Evolutionary conservation across 495 filamentous ascomycete genomes (phyloP), one percentile per base, ranked within the genome.

Genomic region (Aspergillus sclerotiicarbonarius): DNA sequence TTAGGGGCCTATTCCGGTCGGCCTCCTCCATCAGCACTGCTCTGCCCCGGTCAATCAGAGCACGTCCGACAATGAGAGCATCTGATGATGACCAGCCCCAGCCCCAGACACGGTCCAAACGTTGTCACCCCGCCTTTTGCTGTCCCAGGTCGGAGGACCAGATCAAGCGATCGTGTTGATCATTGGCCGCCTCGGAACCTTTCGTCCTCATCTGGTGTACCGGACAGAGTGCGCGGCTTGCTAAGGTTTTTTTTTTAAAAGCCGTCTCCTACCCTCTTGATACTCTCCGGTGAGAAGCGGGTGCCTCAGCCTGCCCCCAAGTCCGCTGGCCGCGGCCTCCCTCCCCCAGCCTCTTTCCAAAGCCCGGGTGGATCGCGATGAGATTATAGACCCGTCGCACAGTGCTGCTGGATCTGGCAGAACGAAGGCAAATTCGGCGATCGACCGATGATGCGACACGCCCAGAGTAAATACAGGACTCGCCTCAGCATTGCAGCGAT

Each of bases 151-250:
- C 29, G 35, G 48, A 32, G 25, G 54, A 44, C 51, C 37, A 21
- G 44, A 46, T 45, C 33, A 56, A 33, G 48, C 50, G 51, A 31
- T 51, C 32, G 46, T 51, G 51, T 9, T 52, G 51, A 25, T 55
- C 60, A 62, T 62, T 62, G 56, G 60, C 32, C 58, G 60, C 60
- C 60, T 37, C 48, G 41, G 25, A 59, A 56, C 56, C 52, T 62
- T 59, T 53, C 47, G 19, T 46, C 48, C 20, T 30, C 50, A 19
- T 54, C 57, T 59, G 54, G 54, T 6, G 20, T 21, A 51, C 25
- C n/a, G 32, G 41, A 49, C 29, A 57, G 51, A 53, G 25, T 16
- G 18, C n/a, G 51, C 31, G 56, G 37, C 16, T 48, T 35, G 41
- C 15, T 43, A 52, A 55, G 35, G 43, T n/a, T 41, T 41, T 37